Conservation (phyloP, 2,329 filamentous ascomycete species). For the Chrysosphaeria jannelii region DNA sequence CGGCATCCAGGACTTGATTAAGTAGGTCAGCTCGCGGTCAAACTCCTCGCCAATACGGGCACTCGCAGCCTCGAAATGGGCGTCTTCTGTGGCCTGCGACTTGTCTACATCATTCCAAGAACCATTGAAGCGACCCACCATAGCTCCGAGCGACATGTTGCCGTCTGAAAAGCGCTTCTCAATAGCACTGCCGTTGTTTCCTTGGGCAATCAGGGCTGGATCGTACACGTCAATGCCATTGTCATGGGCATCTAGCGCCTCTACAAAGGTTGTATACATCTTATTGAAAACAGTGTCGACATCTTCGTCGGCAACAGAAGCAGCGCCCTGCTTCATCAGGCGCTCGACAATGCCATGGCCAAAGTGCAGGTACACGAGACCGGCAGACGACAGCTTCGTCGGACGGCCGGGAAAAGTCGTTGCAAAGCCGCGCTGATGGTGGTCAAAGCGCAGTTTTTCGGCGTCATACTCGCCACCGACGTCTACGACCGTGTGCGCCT, state of each 20-base stretch:
- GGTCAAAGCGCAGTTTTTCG: constrained; percentile 54
- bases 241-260: constrained; percentile 91
- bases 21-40: constrained; percentile 48
- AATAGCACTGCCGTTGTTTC: constrained; percentile 23
- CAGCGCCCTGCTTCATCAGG: constrained; percentile 10
- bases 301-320: constrained; percentile 16
- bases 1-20: constrained; percentile 53
- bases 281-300: constrained; percentile 57
- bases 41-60: constrained; percentile 74
- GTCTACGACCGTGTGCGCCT: constrained; percentile 86
- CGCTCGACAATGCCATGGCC: constrained; percentile 55
- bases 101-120: constrained; percentile 41
- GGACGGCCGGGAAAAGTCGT: constrained; percentile 55
- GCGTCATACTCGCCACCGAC: constrained; percentile 88
- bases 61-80: constrained; percentile 48
- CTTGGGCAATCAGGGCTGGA: constrained; percentile 25
- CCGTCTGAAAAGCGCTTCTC: constrained; percentile 61
- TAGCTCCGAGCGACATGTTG: constrained; percentile 55
- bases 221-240: constrained; percentile 78
- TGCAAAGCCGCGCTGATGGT: constrained; percentile 80
- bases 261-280: constrained; percentile 76
- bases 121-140: constrained; percentile 55
- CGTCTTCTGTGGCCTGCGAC: constrained; percentile 50
- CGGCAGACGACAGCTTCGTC: constrained; percentile 83
- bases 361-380: constrained; percentile 88